Percentiles rank a stretch among this genome's conserved stretches.
phyloP scores from a whole-genome alignment of 352 stramenopile species.

The Chrysophaeum taylorii region DNA sequence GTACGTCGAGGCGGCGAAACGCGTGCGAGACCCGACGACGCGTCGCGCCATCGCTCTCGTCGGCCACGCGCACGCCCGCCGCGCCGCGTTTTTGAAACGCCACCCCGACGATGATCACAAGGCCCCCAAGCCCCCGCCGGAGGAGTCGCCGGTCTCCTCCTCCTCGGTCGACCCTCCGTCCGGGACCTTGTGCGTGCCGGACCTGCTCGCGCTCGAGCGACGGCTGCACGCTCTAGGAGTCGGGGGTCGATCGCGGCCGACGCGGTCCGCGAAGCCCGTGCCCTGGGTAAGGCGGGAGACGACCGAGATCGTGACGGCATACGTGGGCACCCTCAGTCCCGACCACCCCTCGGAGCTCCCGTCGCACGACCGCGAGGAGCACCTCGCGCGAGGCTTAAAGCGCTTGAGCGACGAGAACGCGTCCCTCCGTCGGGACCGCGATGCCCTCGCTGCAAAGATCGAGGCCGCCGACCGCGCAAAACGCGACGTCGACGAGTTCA shows the following conservation, averaged over 20 bases:
- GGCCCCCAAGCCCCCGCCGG: not conserved
- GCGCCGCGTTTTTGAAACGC: not conserved
- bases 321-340: no score
- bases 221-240: conserved; percentile 6
- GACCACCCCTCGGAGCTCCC: not conserved
- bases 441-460: not conserved
- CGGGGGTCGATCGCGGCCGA: not conserved
- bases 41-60: not conserved
- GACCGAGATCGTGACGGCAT: not conserved
- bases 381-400: not conserved
- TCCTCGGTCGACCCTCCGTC: not conserved
- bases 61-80: not conserved
- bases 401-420: not conserved
- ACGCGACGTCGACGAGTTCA: not conserved
- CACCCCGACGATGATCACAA: not conserved
- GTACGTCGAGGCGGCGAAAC: not conserved
- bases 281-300: not conserved
- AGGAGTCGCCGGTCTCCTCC: not conserved
- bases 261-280: not conserved
- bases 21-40: not conserved
- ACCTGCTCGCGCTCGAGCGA: conserved; percentile 2
- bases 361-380: not conserved
- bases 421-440: not conserved
- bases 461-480: not conserved
- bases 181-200: not conserved